These are phyloP conservation scores for Mycena amicta DNA, from an alignment of 768 basidiomycete species.

Conservation along the genomic window DNA sequence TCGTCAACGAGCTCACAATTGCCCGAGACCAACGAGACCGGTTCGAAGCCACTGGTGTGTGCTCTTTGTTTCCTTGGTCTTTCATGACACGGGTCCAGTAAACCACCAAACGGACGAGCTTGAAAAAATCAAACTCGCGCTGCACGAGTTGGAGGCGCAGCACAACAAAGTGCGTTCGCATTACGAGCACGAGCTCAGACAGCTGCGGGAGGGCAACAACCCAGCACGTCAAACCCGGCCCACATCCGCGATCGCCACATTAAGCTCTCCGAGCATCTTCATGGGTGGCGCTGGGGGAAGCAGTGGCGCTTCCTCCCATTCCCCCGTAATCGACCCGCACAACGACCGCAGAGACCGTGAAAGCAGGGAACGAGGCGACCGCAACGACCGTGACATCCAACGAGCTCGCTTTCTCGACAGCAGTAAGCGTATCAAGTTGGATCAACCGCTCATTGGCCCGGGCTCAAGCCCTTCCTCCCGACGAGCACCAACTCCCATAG, in stretches of 20 bases:
- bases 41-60: slow-evolving; percentile 20
- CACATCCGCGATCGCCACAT: slow-evolving; percentile 14
- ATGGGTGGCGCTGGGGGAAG: slow-evolving; percentile 9
- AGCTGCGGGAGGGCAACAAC: slow-evolving; percentile 12
- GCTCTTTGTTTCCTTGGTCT: neutral
- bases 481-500: slow-evolving; percentile 9
- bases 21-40: slow-evolving; percentile 19
- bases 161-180: slow-evolving; percentile 5
- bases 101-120: slow-evolving; percentile 18
- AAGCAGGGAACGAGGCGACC: slow-evolving; percentile 6
- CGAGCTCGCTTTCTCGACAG: slow-evolving; percentile 20
- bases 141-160: slow-evolving; percentile 4
- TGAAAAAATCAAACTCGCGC: slow-evolving; percentile 9
- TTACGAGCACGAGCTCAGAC: slow-evolving; percentile 8
- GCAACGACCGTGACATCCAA: slow-evolving; percentile 9
- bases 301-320: slow-evolving; percentile 5
- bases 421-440: slow-evolving; percentile 18
- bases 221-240: slow-evolving; percentile 11
- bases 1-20: slow-evolving; percentile 15
- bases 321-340: slow-evolving; percentile 20
- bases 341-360: slow-evolving; percentile 11
- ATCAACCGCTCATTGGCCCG: slow-evolving; percentile 23
- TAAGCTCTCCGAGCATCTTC: slow-evolving; percentile 21
- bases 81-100: neutral
- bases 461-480: slow-evolving; percentile 21